Percentiles rank a stretch among this genome's conserved stretches.
phyloP scores from a whole-genome alignment of 768 basidiomycete species.

The Leccinum subgranulosum region DNA sequence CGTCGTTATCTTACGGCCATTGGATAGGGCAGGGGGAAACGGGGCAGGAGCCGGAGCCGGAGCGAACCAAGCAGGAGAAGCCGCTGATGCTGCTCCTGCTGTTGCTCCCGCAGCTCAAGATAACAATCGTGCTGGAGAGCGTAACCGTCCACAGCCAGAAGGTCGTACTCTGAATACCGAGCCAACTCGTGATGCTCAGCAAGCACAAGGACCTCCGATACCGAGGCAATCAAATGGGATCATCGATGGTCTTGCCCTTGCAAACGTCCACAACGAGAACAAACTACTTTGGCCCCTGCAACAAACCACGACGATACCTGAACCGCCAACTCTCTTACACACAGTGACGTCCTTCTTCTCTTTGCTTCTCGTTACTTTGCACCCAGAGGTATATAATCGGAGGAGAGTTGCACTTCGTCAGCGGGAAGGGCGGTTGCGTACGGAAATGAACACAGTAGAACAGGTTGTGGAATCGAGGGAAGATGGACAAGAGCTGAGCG shows the following conservation, averaged over 20 bases:
- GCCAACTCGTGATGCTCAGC: slow-evolving; percentile 15
- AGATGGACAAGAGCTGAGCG: slow-evolving; percentile 30
- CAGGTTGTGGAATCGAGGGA: slow-evolving; percentile 25
- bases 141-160: slow-evolving; percentile 13
- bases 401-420: slow-evolving; percentile 54
- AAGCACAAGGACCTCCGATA: slow-evolving; percentile 27
- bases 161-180: slow-evolving; percentile 16
- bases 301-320: slow-evolving; percentile 12
- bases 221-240: slow-evolving; percentile 32
- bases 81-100: slow-evolving; percentile 24
- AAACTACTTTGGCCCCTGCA: slow-evolving; percentile 39
- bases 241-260: slow-evolving; percentile 52
- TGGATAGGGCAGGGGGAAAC: slow-evolving; percentile 31
- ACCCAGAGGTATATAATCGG: slow-evolving; percentile 74
- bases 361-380: slow-evolving; percentile 57
- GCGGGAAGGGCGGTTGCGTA: slow-evolving; percentile 64
- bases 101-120: slow-evolving; percentile 16
- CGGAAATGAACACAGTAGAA: slow-evolving; percentile 51
- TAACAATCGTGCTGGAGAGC: slow-evolving; percentile 15
- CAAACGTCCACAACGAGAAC: slow-evolving; percentile 58
- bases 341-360: slow-evolving; percentile 52
- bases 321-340: slow-evolving; percentile 47
- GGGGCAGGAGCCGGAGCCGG: slow-evolving; percentile 19
- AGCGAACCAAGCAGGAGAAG: slow-evolving; percentile 18
- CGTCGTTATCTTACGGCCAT: slow-evolving; percentile 38